These are phyloP conservation scores for Pisolithus tinctorius DNA, from an alignment of 768 basidiomycete species.

Conservation along the genomic window DNA sequence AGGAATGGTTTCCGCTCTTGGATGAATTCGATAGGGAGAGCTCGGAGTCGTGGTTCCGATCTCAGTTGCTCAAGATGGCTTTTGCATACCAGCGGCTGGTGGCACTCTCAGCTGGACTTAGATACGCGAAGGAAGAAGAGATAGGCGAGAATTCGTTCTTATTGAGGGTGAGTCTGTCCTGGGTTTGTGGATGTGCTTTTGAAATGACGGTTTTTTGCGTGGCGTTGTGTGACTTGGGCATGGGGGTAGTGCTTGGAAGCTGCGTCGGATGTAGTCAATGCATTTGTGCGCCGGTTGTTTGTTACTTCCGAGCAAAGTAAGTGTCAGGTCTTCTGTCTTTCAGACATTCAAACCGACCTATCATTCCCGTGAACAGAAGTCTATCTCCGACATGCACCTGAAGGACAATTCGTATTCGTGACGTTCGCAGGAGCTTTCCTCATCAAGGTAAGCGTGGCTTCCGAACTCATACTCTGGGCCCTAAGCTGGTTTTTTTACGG, in stretches of 20 bases:
- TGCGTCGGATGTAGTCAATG: constrained; percentile 57
- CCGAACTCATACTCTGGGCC: background rate
- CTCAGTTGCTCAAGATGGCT: constrained; percentile 51
- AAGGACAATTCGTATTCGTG: constrained; percentile 72
- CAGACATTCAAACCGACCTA: background rate
- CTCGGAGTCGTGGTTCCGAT: constrained; percentile 52
- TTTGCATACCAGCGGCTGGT: constrained; percentile 67
- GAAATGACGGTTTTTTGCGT: background rate
- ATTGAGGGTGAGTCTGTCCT: constrained; percentile 43
- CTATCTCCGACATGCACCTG: constrained; percentile 67
- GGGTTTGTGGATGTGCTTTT: no score
- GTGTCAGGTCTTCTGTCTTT: constrained; percentile 14
- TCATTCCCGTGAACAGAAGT: constrained; percentile 30
- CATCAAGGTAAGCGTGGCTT: constrained; percentile 51
- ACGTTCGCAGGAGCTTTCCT: constrained; percentile 81
- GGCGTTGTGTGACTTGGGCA: background rate
- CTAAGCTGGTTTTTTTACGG: background rate
- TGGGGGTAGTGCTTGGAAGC: constrained; percentile 53
- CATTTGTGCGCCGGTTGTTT: constrained; percentile 53
- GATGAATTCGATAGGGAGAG: constrained; percentile 49
- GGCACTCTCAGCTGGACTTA: constrained; percentile 69
- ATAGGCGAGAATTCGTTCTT: constrained; percentile 61
- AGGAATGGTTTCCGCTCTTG: constrained; percentile 48
- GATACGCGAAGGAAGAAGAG: constrained; percentile 56
- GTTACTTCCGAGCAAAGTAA: constrained; percentile 44